Percentiles rank a stretch among this genome's conserved stretches.
phyloP scores from a whole-genome alignment of 2,329 filamentous ascomycete genomes.

The Paecilomyces dactylethromorphus region DNA sequence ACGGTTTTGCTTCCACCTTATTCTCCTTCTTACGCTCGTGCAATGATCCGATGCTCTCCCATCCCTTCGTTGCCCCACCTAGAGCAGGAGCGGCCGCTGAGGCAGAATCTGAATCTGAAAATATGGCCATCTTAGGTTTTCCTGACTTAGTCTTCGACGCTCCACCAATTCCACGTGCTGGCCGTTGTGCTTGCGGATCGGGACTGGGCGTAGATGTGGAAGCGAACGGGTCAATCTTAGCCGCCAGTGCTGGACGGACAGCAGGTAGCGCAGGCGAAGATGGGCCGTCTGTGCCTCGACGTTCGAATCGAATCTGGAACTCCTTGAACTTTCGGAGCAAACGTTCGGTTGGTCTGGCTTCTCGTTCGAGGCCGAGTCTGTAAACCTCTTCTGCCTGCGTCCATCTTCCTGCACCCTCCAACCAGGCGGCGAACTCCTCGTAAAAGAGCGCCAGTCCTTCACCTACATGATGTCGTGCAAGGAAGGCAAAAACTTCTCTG shows the following conservation, averaged over 20 bases:
- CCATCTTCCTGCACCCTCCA: slow-evolving; percentile 79
- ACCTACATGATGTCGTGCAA: slow-evolving; percentile 81
- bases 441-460: slow-evolving; percentile 87
- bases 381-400: slow-evolving; percentile 92
- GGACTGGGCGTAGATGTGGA: slow-evolving; percentile 43
- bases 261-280: slow-evolving; percentile 81
- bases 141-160: slow-evolving; percentile 54
- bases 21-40: slow-evolving; percentile 94
- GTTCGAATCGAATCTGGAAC: slow-evolving; percentile 74
- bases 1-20: slow-evolving; percentile 73
- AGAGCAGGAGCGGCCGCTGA: slow-evolving; percentile 51
- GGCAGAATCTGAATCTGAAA: slow-evolving; percentile 66
- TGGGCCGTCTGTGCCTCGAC: slow-evolving; percentile 58
- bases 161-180: slow-evolving; percentile 42
- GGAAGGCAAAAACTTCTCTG: slow-evolving; percentile 84
- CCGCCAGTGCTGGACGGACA: slow-evolving; percentile 73
- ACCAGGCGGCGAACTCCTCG: slow-evolving; percentile 91
- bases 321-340: slow-evolving; percentile 85
- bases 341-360: slow-evolving; percentile 74
- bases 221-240: slow-evolving; percentile 79
- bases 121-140: slow-evolving; percentile 81
- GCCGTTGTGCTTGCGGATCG: slow-evolving; percentile 63
- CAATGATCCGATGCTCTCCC: slow-evolving; percentile 86
- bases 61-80: slow-evolving; percentile 60
- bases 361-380: slow-evolving; percentile 77